Percentiles rank a stretch among this genome's conserved stretches.
Conservation (phyloP, 768 basidiomycete genomes). For the Tricholoma matsutake region DNA sequence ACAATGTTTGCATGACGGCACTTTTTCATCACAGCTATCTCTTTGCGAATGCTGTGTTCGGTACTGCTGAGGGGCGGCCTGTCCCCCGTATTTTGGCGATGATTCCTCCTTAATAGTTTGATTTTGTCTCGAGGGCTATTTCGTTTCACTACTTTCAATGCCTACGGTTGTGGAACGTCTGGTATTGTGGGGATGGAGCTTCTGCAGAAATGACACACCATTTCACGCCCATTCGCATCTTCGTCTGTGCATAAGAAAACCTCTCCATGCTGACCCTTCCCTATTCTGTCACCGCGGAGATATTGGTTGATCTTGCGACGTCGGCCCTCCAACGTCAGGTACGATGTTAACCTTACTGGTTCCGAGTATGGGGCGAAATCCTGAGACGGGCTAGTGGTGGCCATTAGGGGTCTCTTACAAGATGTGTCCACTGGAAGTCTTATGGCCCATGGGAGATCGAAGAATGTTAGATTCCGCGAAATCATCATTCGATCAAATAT, state of each 20-base stretch:
- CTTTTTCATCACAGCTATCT: slow-evolving; percentile 91
- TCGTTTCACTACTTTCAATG: slow-evolving; percentile 67
- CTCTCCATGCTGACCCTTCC: slow-evolving; percentile 50
- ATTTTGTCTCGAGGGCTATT: slow-evolving; percentile 65
- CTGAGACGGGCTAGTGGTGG: background rate
- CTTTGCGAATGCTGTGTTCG: slow-evolving; percentile 75
- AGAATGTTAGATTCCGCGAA: too few species aligned
- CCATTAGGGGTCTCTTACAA: background rate
- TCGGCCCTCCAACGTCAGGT: slow-evolving; percentile 31
- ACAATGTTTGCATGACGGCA: slow-evolving; percentile 79
- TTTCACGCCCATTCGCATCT: slow-evolving; percentile 30
- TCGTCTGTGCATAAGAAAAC: slow-evolving; percentile 64
- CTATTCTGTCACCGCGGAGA: slow-evolving; percentile 36
- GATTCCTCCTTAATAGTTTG: slow-evolving; percentile 45
- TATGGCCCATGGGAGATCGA: background rate
- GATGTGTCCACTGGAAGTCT: background rate
- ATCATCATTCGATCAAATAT: background rate
- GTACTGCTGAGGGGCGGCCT: slow-evolving; percentile 48
- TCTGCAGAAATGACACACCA: slow-evolving; percentile 37
- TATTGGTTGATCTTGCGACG: slow-evolving; percentile 68
- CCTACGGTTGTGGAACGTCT: slow-evolving; percentile 36
- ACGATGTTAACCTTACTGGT: slow-evolving; percentile 40
- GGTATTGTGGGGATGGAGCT: background rate
- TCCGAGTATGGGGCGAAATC: background rate
- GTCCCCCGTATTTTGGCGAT: slow-evolving; percentile 27